Evolutionary conservation across 805 yeast genomes (phyloP).

Genomic region (Candida pini): DNA sequence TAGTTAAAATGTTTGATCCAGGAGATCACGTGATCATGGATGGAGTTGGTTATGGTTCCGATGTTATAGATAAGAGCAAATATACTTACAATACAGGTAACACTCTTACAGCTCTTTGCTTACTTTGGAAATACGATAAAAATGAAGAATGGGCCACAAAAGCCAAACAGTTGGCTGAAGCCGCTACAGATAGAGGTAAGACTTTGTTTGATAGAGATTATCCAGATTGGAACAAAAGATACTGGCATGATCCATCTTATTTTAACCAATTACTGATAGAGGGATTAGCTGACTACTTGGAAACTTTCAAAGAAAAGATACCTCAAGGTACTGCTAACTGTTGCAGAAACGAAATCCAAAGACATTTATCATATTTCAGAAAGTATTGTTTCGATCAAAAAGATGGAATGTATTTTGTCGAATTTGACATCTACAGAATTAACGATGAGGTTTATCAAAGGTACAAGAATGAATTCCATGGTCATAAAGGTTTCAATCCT

Average conservation of each 20-base stretch:
- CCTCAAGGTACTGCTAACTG: conserved; percentile 29
- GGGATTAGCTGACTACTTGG: conserved; percentile 61
- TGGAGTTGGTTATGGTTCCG: conserved; percentile 48
- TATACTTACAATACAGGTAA: conserved; percentile 70
- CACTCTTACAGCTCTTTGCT: conserved; percentile 49
- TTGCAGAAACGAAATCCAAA: conserved; percentile 37
- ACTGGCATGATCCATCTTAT: conserved; percentile 63
- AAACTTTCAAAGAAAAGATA: conserved; percentile 39
- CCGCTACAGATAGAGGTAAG: conserved; percentile 50
- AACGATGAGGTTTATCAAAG: conserved; percentile 43
- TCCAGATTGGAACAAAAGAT: conserved; percentile 42
- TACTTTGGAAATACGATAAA: conserved; percentile 44
- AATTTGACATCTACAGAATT: conserved; percentile 52
- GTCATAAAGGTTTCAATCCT: conserved; percentile 44
- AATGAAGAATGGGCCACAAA: conserved; percentile 44
- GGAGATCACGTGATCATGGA: conserved; percentile 54
- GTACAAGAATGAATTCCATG: conserved; percentile 52
- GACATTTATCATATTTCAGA: conserved; percentile 53
- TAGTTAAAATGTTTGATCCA: conserved; percentile 44
- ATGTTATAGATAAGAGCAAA: conserved; percentile 46
- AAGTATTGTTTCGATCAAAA: conserved; percentile 51
- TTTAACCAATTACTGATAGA: conserved; percentile 61
- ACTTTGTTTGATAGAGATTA: conserved; percentile 63
- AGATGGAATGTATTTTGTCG: conserved; percentile 55
- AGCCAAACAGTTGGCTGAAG: conserved; percentile 47